These are phyloP conservation scores for Botryosphaeria dothidea DNA, from an alignment of 2,329 filamentous ascomycete species.

Conservation along the genomic window DNA sequence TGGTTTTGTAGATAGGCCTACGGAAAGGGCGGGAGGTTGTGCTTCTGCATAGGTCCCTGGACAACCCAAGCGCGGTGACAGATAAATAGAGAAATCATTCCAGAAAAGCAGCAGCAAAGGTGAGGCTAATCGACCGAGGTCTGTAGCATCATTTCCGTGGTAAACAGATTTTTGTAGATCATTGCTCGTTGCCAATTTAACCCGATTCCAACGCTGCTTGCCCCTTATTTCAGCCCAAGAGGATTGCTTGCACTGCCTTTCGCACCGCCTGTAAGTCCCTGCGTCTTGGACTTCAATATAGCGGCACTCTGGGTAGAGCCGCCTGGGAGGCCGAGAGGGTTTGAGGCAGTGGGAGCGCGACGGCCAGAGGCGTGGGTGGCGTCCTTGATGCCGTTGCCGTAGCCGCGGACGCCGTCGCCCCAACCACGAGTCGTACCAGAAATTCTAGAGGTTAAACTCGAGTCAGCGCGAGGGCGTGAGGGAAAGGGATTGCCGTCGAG, in stretches of 20 bases:
- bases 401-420: conserved; percentile 51
- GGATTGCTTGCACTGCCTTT: conserved; percentile 40
- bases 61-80: conserved; percentile 1
- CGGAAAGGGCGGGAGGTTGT: not conserved
- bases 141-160: not conserved
- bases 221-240: conserved; percentile 37
- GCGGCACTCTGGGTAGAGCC: conserved; percentile 18
- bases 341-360: conserved; percentile 46
- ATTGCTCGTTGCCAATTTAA: conserved; percentile 4
- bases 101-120: not conserved
- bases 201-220: not conserved
- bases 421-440: conserved; percentile 46
- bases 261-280: conserved; percentile 25
- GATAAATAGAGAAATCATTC: not conserved
- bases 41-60: not conserved
- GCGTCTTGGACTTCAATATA: not conserved
- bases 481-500: not conserved
- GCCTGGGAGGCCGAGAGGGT: conserved; percentile 45
- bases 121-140: not conserved
- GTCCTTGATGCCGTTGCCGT: conserved; percentile 54
- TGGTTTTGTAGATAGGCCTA: not conserved
- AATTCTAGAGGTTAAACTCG: conserved; percentile 33
- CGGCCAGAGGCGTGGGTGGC: conserved; percentile 45
- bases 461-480: conserved; percentile 6
- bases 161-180: not conserved